Percentiles rank a stretch among this genome's conserved stretches.
Conservation (phyloP, 192 early-diverging fungal species). For the Allomyces javanicus region DNA sequence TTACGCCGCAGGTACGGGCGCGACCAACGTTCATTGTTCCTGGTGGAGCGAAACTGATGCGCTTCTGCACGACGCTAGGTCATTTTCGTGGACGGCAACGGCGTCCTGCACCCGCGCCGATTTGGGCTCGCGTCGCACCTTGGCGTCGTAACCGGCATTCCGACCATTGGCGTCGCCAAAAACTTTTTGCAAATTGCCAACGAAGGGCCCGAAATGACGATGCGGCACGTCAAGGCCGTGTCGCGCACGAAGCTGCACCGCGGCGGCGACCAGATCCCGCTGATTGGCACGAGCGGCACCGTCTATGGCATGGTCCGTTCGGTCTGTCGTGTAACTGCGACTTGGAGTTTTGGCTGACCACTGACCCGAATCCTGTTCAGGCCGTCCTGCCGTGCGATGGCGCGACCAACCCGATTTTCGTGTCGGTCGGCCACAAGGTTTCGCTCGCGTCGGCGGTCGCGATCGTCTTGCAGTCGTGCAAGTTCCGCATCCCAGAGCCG, state of each 20-base stretch:
- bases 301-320: slow-evolving; percentile 20
- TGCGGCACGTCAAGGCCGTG: slow-evolving; percentile 27
- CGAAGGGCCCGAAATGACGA: slow-evolving; percentile 26
- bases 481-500: slow-evolving; percentile 66
- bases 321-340: no score
- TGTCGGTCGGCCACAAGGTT: slow-evolving; percentile 64
- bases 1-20: slow-evolving; percentile 41
- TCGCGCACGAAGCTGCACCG: slow-evolving; percentile 14
- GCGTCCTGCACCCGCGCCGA: slow-evolving; percentile 60
- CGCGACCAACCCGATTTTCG: slow-evolving; percentile 67
- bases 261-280: slow-evolving; percentile 17
- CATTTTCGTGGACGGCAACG: slow-evolving; percentile 76
- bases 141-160: slow-evolving; percentile 42
- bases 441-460: slow-evolving; percentile 44
- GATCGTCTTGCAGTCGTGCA: slow-evolving; percentile 38
- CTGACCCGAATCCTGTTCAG: no score
- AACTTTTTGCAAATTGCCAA: slow-evolving; percentile 60
- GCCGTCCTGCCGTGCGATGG: no score
- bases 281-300: slow-evolving; percentile 22
- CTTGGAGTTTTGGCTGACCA: no score
- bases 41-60: background rate
- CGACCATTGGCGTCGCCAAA: slow-evolving; percentile 75
- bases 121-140: slow-evolving; percentile 79
- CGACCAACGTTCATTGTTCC: no score
- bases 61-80: slow-evolving; percentile 4